phyloP scores from a whole-genome alignment of 2,329 filamentous ascomycete genomes.

The Sphaerulina vaccinii region DNA sequence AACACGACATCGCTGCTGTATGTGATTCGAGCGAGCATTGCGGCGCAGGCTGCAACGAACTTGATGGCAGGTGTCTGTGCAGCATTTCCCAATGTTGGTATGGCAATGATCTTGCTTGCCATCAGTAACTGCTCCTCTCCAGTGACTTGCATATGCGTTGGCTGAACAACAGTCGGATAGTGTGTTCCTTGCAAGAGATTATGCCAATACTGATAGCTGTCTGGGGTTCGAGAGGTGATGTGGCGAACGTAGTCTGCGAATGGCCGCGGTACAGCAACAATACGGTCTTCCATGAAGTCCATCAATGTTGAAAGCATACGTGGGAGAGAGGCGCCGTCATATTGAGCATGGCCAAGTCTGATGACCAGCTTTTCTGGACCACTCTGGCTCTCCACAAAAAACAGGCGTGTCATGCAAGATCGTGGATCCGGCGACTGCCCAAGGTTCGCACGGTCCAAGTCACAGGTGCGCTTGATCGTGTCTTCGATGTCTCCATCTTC shows the following conservation, averaged over 20 bases:
- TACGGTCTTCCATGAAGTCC: slow-evolving; percentile 38
- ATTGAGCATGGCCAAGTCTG: slow-evolving; percentile 38
- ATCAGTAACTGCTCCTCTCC: slow-evolving; percentile 48
- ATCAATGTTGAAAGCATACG: slow-evolving; percentile 59
- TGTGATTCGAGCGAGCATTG: not conserved
- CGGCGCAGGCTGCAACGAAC: slow-evolving; percentile 5
- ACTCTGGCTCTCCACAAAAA: not conserved
- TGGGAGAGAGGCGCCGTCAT: slow-evolving; percentile 48
- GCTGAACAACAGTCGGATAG: not conserved
- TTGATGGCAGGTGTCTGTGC: slow-evolving; percentile 27
- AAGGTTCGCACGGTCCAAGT: not conserved
- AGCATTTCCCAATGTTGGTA: slow-evolving; percentile 18
- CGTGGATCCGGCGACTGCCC: not conserved
- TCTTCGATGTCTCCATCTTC: not conserved
- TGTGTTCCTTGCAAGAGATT: not conserved
- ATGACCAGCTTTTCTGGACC: slow-evolving; percentile 19
- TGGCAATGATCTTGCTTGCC: slow-evolving; percentile 56
- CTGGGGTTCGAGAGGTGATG: not conserved
- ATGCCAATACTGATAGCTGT: not conserved
- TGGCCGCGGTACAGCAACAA: not conserved
- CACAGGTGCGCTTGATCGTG: slow-evolving; percentile 1
- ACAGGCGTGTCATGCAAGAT: slow-evolving; percentile 1
- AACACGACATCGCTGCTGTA: slow-evolving; percentile 52
- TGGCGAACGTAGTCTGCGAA: slow-evolving; percentile 4
- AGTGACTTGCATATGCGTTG: not conserved